These are phyloP conservation scores for Ceratocystis huliohia DNA, from an alignment of 2,329 filamentous ascomycete species.

Conservation along the genomic window DNA sequence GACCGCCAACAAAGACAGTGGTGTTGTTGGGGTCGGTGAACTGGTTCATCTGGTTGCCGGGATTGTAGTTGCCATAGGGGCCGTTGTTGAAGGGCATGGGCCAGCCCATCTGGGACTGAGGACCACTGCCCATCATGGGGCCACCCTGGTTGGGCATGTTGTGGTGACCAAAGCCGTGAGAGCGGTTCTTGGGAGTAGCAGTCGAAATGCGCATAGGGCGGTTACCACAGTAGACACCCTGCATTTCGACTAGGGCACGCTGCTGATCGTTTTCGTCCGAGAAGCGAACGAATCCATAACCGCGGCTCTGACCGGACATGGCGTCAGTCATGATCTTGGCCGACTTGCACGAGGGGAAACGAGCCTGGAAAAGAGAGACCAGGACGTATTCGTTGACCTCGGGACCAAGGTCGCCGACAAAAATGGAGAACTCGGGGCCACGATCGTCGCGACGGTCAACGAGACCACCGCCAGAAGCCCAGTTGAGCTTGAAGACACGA, in stretches of 20 bases:
- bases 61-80: slow-evolving; percentile 34
- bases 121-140: slow-evolving; percentile 36
- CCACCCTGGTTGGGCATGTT: slow-evolving; percentile 32
- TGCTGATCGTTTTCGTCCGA: slow-evolving; percentile 93
- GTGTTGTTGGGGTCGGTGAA: slow-evolving; percentile 99
- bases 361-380: slow-evolving; percentile 90
- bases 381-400: slow-evolving; percentile 98
- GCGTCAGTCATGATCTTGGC: slow-evolving; percentile 99
- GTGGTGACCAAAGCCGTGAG: slow-evolving; percentile 31
- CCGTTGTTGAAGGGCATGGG: slow-evolving; percentile 24
- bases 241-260: slow-evolving; percentile 92
- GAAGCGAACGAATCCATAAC: slow-evolving; percentile 96
- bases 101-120: slow-evolving; percentile 35
- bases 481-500: slow-evolving; percentile 97
- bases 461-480: slow-evolving; percentile 91
- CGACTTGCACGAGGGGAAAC: slow-evolving; percentile 95
- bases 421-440: slow-evolving; percentile 91
- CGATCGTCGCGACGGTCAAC: slow-evolving; percentile 93
- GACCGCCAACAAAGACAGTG: slow-evolving; percentile 92
- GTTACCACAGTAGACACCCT: slow-evolving; percentile 98
- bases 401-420: slow-evolving; percentile 92
- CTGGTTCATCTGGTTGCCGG: slow-evolving; percentile 71
- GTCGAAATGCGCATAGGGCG: slow-evolving; percentile 97
- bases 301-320: slow-evolving; percentile 91
- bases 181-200: slow-evolving; percentile 86